Base-by-base conservation (phyloP, 164 flowering plant species). In the Vitis riparia region DNA sequence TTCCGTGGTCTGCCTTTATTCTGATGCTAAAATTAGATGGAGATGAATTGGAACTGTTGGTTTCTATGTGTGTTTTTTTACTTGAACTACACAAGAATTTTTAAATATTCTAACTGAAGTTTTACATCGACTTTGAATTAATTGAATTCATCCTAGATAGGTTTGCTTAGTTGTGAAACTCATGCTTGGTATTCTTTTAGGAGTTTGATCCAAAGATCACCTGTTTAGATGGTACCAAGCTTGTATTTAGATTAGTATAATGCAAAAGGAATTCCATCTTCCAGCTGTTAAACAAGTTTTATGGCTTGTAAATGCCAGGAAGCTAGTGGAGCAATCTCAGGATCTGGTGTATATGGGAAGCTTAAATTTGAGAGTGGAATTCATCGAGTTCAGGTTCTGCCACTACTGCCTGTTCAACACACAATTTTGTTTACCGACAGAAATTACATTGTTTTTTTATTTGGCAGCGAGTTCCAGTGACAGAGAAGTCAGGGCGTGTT, bases 351-450 rank as follows among this genome's bases (percentile, higher is more conserved):
- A 19, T 95, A 80, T 76, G 98, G 99, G 70, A 93, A 85, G 77
- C 90, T 95, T 32, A 93, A 95, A 82, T 95, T 91, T 82, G 99
- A 95, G 86, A 93, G 99, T 85, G 99, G 99, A 69, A 84, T 93
- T 72, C 98, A 95, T 75, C 84, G 99, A 82, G 99, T 95, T 70
- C 99, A 94, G 97, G 99, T 90, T 61, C 55, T 47, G 16, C 47
- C 27, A 4, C 53, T 51, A 37, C 53, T 11, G 27, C 57, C 57
- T 11, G 9, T 55, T 16, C 13, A 49, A 14, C 10, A 53, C 19
- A 23, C 27, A 8, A 8, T 51, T 60, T 9, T 57, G 16, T 12
- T 60, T 65, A 14, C 9, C 6, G 50, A 58, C 59, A 30, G 50
- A 71, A 55, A 27, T 29, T 44, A 56, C 32, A 37, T 12, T 19